Evolutionary conservation across 2,329 filamentous ascomycete species (phyloP), one percentile per base, ranked within the genome.

Genomic region (Pleoardoris graminearum): DNA sequence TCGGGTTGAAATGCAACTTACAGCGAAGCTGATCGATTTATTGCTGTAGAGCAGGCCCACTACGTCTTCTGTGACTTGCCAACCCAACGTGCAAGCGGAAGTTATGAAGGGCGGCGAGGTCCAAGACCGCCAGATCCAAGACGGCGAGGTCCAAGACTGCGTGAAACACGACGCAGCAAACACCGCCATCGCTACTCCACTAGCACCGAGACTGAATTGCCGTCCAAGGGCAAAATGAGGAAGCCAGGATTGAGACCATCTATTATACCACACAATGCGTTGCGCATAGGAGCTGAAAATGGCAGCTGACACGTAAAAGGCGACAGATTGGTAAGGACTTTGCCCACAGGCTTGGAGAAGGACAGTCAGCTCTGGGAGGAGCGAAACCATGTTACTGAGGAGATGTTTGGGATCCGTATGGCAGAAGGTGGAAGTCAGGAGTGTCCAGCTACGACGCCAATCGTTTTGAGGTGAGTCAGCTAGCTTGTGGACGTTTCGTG

Each of bases 271-370:
- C 7, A 47, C 44, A 17, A 16, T 16, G 8, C 33, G 44, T 29
- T 47, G 44, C 11, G 44, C 44, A 17, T 47, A 47, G 12, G 44
- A 47, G 30, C 44, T 47, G 23, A 47, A 38, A 3, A 47, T 47
- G 3, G 44, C 44, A 10, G 44, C 44, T 2, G 23, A 37, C 1
- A 37, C 11, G 22, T 47, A 47, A 19, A 47, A 47, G 21, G 44
- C 44, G n/a, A 47, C n/a, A 23, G 37, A 47, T 29, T 47, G 44
- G 12, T 47, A 47, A 3, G 44, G 44, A 38, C 44, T 37, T 29
- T 47, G 44, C 10, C 44, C 44, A 23, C 44, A 47, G 16, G 32
- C 22, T 21, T 47, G 33, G 19, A 47, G 44, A 10, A 30, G 11
- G 14, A 27, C 33, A 6, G 44, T 32, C n/a, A 47, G 29, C 7